Conservation (phyloP, 805 yeast species). For the Candida cerambycidarum region DNA sequence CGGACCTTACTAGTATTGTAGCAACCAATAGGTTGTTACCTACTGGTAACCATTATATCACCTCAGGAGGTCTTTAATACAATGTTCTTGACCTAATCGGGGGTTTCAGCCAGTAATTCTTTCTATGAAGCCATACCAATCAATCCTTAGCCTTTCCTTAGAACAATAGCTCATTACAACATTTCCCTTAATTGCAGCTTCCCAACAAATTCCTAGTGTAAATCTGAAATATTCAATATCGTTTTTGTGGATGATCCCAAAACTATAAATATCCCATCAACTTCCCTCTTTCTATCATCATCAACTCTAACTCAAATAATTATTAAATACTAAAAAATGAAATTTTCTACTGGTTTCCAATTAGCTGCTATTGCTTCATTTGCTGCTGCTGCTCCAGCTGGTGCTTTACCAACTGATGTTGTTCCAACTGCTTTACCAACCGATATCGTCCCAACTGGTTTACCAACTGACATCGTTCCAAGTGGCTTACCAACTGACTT, state of each 20-base stretch:
- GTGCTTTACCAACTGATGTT: conserved; percentile 7
- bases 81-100: not conserved
- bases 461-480: conserved; percentile 7
- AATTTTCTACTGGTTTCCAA: conserved; percentile 13
- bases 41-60: not conserved
- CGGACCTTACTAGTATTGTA: not conserved
- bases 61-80: not conserved
- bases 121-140: not conserved
- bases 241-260: no score
- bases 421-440: conserved; percentile 13
- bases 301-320: not conserved
- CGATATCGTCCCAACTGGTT: conserved; percentile 2
- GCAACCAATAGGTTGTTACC: not conserved
- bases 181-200: not conserved
- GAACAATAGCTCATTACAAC: not conserved
- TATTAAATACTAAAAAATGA: conserved; percentile 7
- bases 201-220: not conserved
- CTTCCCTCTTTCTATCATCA: not conserved
- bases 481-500: conserved; percentile 6
- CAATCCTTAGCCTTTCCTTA: no score
- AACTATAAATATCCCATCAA: conserved; percentile 2
- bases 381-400: conserved; percentile 16
- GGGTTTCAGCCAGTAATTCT: not conserved
- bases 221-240: not conserved
- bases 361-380: conserved; percentile 12